These are phyloP conservation scores for Gardenia jasminoides DNA, from an alignment of 257 asterid genomes.

Conservation along the genomic window DNA sequence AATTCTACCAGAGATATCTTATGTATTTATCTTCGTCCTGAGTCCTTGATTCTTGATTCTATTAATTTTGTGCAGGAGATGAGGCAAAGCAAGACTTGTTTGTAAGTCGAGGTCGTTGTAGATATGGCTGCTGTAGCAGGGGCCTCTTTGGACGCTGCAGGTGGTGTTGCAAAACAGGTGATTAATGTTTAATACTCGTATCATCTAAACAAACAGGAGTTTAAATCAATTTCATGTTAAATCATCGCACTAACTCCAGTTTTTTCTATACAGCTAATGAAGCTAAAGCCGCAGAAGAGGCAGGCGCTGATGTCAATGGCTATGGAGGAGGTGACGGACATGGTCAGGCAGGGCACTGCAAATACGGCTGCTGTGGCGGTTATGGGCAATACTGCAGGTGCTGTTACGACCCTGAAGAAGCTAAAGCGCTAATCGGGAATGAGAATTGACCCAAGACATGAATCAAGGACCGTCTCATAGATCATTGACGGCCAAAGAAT, in stretches of 20 bases:
- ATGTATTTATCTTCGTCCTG: no score
- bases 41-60: background rate
- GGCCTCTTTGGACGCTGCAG: background rate
- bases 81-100: background rate
- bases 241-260: background rate
- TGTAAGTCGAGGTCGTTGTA: constrained; percentile 10
- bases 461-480: background rate
- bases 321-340: background rate
- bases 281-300: background rate
- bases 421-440: background rate
- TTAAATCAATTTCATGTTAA: no score
- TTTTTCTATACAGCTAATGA: background rate
- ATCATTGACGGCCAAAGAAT: no score
- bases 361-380: background rate
- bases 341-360: background rate
- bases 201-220: background rate
- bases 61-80: background rate
- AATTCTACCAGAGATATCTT: no score
- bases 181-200: background rate
- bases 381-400: no score
- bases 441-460: background rate
- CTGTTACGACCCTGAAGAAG: no score
- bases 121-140: constrained; percentile 6
- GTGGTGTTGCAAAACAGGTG: constrained; percentile 4
- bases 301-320: background rate